Base-by-base conservation (phyloP, 2,329 filamentous ascomycete species). In the Aureobasidium vineae region DNA sequence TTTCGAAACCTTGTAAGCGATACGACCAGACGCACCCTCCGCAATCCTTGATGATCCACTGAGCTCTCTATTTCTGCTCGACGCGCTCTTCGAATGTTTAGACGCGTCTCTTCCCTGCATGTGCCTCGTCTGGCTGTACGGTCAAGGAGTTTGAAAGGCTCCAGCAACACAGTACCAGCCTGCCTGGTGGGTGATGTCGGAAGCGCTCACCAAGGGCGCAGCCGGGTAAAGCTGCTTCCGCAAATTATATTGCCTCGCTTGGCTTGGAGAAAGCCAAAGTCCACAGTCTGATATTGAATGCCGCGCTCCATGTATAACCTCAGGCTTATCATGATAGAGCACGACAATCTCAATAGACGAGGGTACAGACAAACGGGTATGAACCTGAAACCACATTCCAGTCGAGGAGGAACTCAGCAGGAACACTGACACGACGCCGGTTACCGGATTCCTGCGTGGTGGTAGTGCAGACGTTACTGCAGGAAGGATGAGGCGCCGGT, bases 401-500 rank as follows among this genome's bases (percentile, higher is more conserved):
- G 23, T 41, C n/a, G 36, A 52, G 11, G 47, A 41, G 59, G 33
- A 31, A 1, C 45, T 41, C 45, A 63, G 59, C 59, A 45, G 33
- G 45, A 49, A 63, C 31, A 63, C 59, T 52, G 59, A 52, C 59
- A 47, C 59, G 26, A 41, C 59, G 59, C 47, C 47, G 45, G 59
- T 41, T 63, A 45, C 61, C 61, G 61, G 49, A 54, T 53, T 64
- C 61, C 61, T 64, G 61, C 38, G 49, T 45, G 47, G 23, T 64
- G 61, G 61, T 64, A 64, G 61, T 54, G 61, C 61, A 64, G 61
- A 61, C 28, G 41, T 45, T 59, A 45, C 54, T 52, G 60, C 60
- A 52, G 31, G 45, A 41, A 52, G 31, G 45, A 41, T 50, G 43
- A 53, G 49, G 61, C 49, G 49, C 61, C 47, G 61, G 50, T 54